A percentile compares a stretch with the other conserved stretches of the same genome.
phyloP scores from a whole-genome alignment of 2,329 filamentous ascomycete genomes.

The Colletotrichum tropicicola region DNA sequence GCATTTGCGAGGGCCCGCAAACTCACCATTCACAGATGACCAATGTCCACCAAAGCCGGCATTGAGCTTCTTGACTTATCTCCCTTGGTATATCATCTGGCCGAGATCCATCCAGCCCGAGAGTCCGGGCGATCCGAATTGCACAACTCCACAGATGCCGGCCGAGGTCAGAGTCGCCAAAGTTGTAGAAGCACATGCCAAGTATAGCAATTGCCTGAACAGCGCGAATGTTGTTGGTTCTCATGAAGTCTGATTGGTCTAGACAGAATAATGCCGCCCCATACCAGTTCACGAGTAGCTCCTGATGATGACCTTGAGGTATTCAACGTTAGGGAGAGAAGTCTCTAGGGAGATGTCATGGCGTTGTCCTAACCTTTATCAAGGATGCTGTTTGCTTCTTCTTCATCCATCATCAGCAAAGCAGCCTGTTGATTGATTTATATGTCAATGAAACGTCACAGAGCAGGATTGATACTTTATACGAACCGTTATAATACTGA shows the following conservation, averaged over 20 bases:
- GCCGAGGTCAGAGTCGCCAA: slow-evolving; percentile 26
- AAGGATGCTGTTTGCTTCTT: neutral
- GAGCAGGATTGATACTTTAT: too few species aligned
- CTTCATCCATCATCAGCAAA: slow-evolving; percentile 18
- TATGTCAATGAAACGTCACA: neutral
- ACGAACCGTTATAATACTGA: slow-evolving; percentile 29
- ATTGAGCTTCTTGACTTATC: slow-evolving; percentile 12
- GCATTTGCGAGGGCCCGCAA: neutral
- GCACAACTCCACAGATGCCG: slow-evolving; percentile 28
- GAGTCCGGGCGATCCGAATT: slow-evolving; percentile 27
- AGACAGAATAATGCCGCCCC: slow-evolving; percentile 30
- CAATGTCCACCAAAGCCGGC: slow-evolving; percentile 25
- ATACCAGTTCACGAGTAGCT: slow-evolving; percentile 26
- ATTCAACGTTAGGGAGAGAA: neutral
- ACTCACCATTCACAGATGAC: slow-evolving; percentile 26
- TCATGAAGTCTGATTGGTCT: slow-evolving; percentile 28
- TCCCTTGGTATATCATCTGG: neutral
- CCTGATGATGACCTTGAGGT: neutral
- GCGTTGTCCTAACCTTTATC: neutral
- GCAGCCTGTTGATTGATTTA: neutral
- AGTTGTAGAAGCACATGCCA: slow-evolving; percentile 31
- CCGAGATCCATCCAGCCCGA: slow-evolving; percentile 14
- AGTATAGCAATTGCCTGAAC: slow-evolving; percentile 33
- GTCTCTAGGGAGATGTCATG: neutral
- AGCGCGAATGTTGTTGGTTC: slow-evolving; percentile 9